phyloP scores from a whole-genome alignment of 2,329 filamentous ascomycete genomes.

The Colletotrichum shisoi region DNA sequence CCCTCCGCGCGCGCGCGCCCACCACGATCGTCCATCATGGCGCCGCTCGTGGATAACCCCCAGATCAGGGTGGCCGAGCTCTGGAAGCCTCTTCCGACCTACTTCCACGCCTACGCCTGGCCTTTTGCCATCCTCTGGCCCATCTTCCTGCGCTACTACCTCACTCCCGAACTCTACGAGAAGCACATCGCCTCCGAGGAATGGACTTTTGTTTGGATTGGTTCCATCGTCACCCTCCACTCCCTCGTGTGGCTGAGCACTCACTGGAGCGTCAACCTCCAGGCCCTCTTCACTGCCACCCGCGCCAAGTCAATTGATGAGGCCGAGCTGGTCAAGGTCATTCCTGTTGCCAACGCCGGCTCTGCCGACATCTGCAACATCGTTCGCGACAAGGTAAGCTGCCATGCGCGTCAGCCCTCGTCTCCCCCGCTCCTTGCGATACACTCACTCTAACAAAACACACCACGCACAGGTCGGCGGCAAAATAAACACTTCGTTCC shows the following conservation, averaged over 20 bases:
- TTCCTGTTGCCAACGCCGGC: conserved; percentile 89
- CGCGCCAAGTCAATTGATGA: conserved; percentile 73
- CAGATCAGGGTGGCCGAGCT: conserved; percentile 90
- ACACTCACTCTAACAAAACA: not conserved
- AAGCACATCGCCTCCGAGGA: conserved; percentile 91
- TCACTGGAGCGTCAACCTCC: conserved; percentile 93
- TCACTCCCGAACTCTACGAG: conserved; percentile 83
- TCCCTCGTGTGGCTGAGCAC: conserved; percentile 93
- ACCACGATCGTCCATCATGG: conserved; percentile 56
- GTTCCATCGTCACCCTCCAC: conserved; percentile 85
- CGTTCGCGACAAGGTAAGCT: conserved; percentile 68
- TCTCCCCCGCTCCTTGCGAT: not conserved
- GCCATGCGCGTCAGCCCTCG: not conserved
- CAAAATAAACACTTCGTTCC: conserved; percentile 81
- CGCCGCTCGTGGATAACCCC: conserved; percentile 86
- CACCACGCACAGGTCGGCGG: conserved; percentile 65
- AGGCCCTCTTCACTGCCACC: conserved; percentile 80
- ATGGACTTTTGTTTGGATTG: conserved; percentile 97
- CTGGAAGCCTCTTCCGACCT: conserved; percentile 82
- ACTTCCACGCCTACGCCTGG: conserved; percentile 89
- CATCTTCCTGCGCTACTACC: conserved; percentile 85
- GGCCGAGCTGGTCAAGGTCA: conserved; percentile 88
- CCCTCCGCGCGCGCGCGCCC: conserved; percentile 7
- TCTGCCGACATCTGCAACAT: conserved; percentile 86
- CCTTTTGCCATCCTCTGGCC: conserved; percentile 94